Percentiles rank a stretch among this genome's conserved stretches.
These are phyloP conservation scores for Thuja plicata DNA, from an alignment of 83 land plant genomes.

Conservation along the genomic window DNA sequence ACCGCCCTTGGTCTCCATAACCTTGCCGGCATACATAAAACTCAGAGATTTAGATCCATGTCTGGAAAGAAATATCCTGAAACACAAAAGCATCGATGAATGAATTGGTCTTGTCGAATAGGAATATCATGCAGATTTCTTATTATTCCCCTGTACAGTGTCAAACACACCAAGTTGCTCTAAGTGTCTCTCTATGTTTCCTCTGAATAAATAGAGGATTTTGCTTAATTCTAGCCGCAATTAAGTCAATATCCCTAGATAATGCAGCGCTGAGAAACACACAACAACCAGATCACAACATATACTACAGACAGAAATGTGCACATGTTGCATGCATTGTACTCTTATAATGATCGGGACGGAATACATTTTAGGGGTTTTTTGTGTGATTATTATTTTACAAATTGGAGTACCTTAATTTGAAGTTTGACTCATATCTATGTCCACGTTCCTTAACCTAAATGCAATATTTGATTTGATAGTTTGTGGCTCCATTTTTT, in stretches of 20 bases:
- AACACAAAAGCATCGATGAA: neutral
- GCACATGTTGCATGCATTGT: too few relatives aligned
- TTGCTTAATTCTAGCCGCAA: neutral
- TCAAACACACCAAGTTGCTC: neutral
- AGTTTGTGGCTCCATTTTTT: neutral
- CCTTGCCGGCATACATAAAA: slow-evolving; percentile 25
- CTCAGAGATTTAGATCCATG: slow-evolving; percentile 13
- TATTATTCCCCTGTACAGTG: neutral
- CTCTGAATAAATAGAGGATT: neutral
- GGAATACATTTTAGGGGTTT: too few relatives aligned
- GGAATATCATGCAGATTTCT: neutral
- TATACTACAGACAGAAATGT: neutral
- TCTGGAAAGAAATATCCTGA: slow-evolving; percentile 23
- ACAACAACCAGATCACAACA: neutral
- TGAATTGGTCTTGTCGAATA: neutral
- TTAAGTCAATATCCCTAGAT: neutral
- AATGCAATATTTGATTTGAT: neutral
- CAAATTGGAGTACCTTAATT: neutral
- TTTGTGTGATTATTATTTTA: neutral
- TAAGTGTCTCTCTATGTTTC: neutral
- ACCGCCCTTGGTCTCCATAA: slow-evolving; percentile 24
- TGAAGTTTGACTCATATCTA: neutral
- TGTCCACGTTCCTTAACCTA: neutral
- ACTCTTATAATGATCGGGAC: too few relatives aligned
- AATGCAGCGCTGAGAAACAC: neutral